phyloP scores from a whole-genome alignment of 2,329 filamentous ascomycete genomes.

The Pestalotiopsis sp. region DNA sequence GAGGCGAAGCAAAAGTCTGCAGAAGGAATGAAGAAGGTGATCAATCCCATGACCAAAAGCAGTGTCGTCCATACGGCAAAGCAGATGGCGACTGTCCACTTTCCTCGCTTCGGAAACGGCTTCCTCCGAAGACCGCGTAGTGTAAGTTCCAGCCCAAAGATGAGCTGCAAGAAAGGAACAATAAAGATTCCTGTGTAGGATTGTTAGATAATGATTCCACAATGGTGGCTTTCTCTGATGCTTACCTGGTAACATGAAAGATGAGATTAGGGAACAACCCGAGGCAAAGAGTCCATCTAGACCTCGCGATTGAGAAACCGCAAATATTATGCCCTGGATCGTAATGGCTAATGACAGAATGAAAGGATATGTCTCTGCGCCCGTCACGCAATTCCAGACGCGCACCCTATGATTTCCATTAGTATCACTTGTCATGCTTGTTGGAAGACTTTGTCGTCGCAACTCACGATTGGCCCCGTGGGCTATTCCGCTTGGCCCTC shows the following conservation, averaged over 20 bases:
- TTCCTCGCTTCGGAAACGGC: constrained; percentile 60
- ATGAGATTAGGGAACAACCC: constrained; percentile 56
- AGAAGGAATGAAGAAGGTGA: constrained; percentile 57
- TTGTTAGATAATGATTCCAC: constrained; percentile 25
- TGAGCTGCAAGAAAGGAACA: constrained; percentile 65
- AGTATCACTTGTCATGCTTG: constrained; percentile 29
- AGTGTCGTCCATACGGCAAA: constrained; percentile 52
- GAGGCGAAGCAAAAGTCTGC: constrained; percentile 67
- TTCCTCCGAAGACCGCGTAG: constrained; percentile 55
- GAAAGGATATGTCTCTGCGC: constrained; percentile 56
- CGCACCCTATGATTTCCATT: constrained; percentile 25
- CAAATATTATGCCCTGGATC: constrained; percentile 60
- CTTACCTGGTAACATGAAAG: constrained; percentile 63
- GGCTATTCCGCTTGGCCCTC: constrained; percentile 40
- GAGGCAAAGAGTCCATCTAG: constrained; percentile 51
- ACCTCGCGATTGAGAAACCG: constrained; percentile 58
- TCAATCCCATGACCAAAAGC: constrained; percentile 58
- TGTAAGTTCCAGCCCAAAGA: constrained; percentile 66
- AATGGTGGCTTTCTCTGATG: neutral
- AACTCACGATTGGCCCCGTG: constrained; percentile 42
- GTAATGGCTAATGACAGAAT: constrained; percentile 59
- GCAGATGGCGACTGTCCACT: constrained; percentile 63
- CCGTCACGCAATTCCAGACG: constrained; percentile 44
- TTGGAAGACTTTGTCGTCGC: constrained; percentile 24
- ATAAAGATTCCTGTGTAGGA: constrained; percentile 61